These are phyloP conservation scores for Rosa rugosa DNA, from an alignment of 306 rosid species.

Conservation along the genomic window DNA sequence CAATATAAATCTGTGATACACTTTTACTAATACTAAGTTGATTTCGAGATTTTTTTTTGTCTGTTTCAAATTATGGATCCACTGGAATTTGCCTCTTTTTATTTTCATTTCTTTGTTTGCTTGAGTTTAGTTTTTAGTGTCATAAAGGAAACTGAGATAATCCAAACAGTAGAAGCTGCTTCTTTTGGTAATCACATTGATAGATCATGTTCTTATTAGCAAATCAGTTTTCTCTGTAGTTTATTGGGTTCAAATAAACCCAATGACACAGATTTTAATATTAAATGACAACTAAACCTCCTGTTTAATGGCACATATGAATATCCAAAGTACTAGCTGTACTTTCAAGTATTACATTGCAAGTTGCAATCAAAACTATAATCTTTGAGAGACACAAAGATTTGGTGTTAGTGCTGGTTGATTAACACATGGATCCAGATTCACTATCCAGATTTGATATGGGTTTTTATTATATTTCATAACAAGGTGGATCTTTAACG, in stretches of 20 bases:
- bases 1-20: background rate
- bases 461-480: background rate
- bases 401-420: constrained; percentile 2
- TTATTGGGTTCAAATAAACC: background rate
- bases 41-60: background rate
- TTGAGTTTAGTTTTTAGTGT: background rate
- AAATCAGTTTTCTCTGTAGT: background rate
- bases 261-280: background rate
- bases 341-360: background rate
- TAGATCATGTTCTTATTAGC: background rate
- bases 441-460: background rate
- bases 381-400: background rate
- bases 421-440: background rate
- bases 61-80: background rate
- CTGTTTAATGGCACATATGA: background rate
- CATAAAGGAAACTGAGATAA: background rate
- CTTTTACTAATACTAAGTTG: background rate
- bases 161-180: background rate
- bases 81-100: background rate
- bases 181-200: background rate
- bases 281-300: background rate
- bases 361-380: constrained; percentile 7
- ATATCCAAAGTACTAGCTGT: constrained; percentile 10
- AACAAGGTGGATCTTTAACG: background rate
- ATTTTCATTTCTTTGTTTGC: background rate